A percentile compares a stretch with the other conserved stretches of the same genome.
These are phyloP conservation scores for Orbilia ellipsospora DNA, from an alignment of 2,329 filamentous ascomycete species.

Conservation along the genomic window DNA sequence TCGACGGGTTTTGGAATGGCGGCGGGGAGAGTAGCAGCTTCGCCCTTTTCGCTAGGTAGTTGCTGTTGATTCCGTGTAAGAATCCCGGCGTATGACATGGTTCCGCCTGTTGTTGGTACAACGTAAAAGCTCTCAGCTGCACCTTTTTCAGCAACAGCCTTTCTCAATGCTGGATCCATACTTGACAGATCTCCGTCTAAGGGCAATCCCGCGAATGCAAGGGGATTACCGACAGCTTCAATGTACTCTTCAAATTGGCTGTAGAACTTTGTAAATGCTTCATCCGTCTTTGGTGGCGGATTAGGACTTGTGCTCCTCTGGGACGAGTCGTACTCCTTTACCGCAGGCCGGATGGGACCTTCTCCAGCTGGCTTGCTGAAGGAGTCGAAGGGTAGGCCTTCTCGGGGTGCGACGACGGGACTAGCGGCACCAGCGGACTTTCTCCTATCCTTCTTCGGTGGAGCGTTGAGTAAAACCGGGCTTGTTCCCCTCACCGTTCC, in stretches of 20 bases:
- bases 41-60: constrained; percentile 39
- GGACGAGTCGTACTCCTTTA: constrained; percentile 47
- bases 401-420: constrained; percentile 46
- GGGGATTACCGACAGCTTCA: constrained; percentile 76
- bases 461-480: constrained; percentile 42
- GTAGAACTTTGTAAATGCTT: constrained; percentile 91
- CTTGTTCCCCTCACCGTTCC: constrained; percentile 52
- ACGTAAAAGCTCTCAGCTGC: constrained; percentile 88
- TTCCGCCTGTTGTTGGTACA: constrained; percentile 89
- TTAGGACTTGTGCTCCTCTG: constrained; percentile 38
- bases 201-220: constrained; percentile 92
- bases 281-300: constrained; percentile 66
- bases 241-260: constrained; percentile 89
- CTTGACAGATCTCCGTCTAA: constrained; percentile 63
- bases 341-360: constrained; percentile 47
- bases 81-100: constrained; percentile 92
- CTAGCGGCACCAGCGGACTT: constrained; percentile 46
- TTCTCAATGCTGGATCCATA: constrained; percentile 52
- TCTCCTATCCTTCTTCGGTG: constrained; percentile 53
- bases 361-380: constrained; percentile 33
- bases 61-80: constrained; percentile 68
- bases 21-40: constrained; percentile 45
- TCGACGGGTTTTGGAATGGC: constrained; percentile 54
- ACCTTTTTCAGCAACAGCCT: constrained; percentile 57
- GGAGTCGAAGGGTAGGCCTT: constrained; percentile 37